Evolutionary conservation across 1,284 basidiomycete species (phyloP).

Genomic region (Macrocybe sp.): DNA sequence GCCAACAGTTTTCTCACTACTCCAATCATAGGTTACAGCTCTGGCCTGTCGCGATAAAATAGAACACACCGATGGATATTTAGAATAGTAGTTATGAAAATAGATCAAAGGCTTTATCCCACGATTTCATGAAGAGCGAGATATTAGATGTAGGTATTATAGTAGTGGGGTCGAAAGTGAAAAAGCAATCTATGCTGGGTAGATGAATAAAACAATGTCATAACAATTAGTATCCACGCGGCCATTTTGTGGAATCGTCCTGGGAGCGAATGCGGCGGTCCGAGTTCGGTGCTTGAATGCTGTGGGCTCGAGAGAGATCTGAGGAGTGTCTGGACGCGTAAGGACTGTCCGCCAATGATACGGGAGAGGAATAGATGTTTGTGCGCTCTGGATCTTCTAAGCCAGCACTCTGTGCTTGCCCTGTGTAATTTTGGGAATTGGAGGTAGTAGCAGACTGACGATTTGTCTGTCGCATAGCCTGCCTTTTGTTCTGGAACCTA

Average conservation of each 20-base stretch:
- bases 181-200: too few species aligned
- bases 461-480: constrained; percentile 71
- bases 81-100: too few species aligned
- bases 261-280: constrained; percentile 32
- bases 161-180: too few species aligned
- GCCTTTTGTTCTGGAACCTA: constrained; percentile 85
- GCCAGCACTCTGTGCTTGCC: constrained; percentile 43
- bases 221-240: constrained; percentile 36
- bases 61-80: too few species aligned
- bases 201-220: constrained; percentile 7
- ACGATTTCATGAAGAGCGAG: too few species aligned
- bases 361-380: constrained; percentile 30
- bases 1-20: too few species aligned
- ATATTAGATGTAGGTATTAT: too few species aligned
- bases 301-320: constrained; percentile 32
- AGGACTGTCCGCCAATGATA: constrained; percentile 29
- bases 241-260: constrained; percentile 39
- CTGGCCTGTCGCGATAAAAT: too few species aligned
- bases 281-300: constrained; percentile 28
- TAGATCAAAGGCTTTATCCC: too few species aligned
- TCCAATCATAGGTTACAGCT: too few species aligned
- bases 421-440: constrained; percentile 32
- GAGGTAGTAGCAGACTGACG: constrained; percentile 49
- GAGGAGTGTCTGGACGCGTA: constrained; percentile 37
- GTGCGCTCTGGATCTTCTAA: constrained; percentile 32